These are phyloP conservation scores for Andalucia godoyi DNA, from an alignment of 78 protist genomes.

Conservation along the genomic window DNA sequence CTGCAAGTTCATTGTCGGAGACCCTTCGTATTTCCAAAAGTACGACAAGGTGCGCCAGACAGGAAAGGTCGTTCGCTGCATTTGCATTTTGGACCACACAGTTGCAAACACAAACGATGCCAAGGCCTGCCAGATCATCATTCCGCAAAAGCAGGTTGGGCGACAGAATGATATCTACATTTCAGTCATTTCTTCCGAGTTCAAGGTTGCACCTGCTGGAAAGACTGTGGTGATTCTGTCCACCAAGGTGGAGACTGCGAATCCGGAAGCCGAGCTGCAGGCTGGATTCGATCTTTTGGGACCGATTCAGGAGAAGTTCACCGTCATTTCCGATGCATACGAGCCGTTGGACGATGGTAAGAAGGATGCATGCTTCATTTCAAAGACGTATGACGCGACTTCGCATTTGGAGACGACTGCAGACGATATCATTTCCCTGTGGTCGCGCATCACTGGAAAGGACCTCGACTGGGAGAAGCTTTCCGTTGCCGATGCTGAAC, in stretches of 20 bases:
- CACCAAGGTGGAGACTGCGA: constrained; percentile 76
- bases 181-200: constrained; percentile 49
- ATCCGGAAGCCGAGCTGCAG: constrained; percentile 80
- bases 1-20: constrained; percentile 69
- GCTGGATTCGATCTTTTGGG: constrained; percentile 41
- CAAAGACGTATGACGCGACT: constrained; percentile 69
- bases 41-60: constrained; percentile 47
- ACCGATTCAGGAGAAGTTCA: constrained; percentile 21
- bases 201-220: constrained; percentile 81
- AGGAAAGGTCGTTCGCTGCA: constrained; percentile 80
- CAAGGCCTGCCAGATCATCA: constrained; percentile 77
- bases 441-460: constrained; percentile 22
- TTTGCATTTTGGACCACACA: constrained; percentile 85
- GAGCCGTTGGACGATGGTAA: constrained; percentile 67
- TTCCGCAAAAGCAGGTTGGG: constrained; percentile 77
- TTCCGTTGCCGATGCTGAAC: too few relatives aligned
- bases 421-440: constrained; percentile 47
- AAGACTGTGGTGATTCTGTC: constrained; percentile 81
- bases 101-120: constrained; percentile 57
- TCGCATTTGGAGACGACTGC: constrained; percentile 71
- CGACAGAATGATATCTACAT: constrained; percentile 87
- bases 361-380: constrained; percentile 48
- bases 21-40: constrained; percentile 87
- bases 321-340: constrained; percentile 30
- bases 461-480: not conserved